Base-by-base conservation (phyloP, 495 filamentous ascomycete species). In the Penicillium coprophilum region DNA sequence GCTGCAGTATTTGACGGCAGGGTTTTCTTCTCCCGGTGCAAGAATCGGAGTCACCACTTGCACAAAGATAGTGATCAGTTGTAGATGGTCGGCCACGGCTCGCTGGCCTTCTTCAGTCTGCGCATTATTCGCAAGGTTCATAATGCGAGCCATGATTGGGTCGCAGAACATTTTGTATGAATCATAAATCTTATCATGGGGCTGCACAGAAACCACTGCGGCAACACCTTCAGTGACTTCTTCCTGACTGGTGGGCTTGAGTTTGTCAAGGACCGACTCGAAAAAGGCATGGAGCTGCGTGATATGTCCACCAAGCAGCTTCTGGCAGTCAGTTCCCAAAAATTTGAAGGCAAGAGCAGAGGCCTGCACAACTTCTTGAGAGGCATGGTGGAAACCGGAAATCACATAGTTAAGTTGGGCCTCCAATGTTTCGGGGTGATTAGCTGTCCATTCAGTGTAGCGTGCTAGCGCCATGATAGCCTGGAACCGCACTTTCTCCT, bases 381-480 rank as follows among this genome's bases (percentile, higher is more conserved):
- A 94, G 30, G 79, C 77, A 50, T 92, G 88, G 49, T 88, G 81
- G 77, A 99, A 99, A 4, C 90, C 91, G 6, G 86, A 86, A 47
- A 96, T 90, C 61, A 99, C 92, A 71, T 94, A 99, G 60, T 91
- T 87, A 56, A 99, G 86, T 65, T 99, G 94, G 2, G 90, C 77
- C 66, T 96, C 86, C 13, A 99, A 78, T 46, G 91, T 94, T 44
- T 96, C 90, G 10, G 93, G 91, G 64, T 99, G 94, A 40, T 90
- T 83, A 15, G 95, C 83, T 1, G 94, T 99, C 94, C 94, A 99
- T 67, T 96, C 94, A 0, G 95, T 97, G 68, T 99, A 99, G 41
- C 94, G 82, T 30, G 91, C 95, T 28, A 99, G 82, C 12, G 92
- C 91, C 89, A 99, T 96, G 65, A 97, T 94, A 11, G 92, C 91